A percentile compares a stretch with the other conserved stretches of the same genome.
Conservation (phyloP, 2,329 filamentous ascomycete species). For the Sphaerulina musiva region DNA sequence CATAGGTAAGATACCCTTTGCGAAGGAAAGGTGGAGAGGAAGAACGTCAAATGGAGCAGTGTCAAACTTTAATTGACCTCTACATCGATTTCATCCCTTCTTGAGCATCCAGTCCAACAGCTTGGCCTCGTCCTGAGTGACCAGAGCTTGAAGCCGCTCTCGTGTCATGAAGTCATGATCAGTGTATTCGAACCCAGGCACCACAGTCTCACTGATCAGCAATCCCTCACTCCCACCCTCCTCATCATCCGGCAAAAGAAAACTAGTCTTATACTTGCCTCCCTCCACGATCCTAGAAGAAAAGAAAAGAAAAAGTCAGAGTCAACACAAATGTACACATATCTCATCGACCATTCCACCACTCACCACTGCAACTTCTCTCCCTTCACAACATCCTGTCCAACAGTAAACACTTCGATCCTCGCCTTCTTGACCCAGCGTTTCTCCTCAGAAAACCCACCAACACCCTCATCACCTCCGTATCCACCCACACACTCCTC, state of each 20-base stretch:
- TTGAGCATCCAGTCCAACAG: conserved; percentile 44
- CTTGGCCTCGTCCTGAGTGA: conserved; percentile 46
- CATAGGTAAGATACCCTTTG: background rate
- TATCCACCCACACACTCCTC: conserved; percentile 22
- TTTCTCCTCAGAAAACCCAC: conserved; percentile 42
- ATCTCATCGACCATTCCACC: conserved; percentile 30
- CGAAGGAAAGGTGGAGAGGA: background rate
- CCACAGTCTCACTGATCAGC: conserved; percentile 61
- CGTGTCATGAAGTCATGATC: conserved; percentile 60
- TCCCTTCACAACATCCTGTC: conserved; percentile 49
- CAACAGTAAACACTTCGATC: conserved; percentile 61
- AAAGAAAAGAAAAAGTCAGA: background rate
- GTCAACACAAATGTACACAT: background rate
- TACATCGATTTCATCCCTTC: conserved; percentile 15
- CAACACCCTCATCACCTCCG: conserved; percentile 42
- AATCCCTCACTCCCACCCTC: conserved; percentile 44
- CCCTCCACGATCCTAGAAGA: conserved; percentile 52
- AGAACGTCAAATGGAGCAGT: background rate
- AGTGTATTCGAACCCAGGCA: conserved; percentile 60
- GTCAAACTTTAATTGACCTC: background rate
- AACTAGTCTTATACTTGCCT: conserved; percentile 60
- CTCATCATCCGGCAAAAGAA: conserved; percentile 47
- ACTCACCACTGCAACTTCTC: conserved; percentile 54
- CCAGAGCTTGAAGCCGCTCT: conserved; percentile 46
- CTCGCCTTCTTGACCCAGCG: conserved; percentile 37